A percentile compares a stretch with the other conserved stretches of the same genome.
Evolutionary conservation across 83 land plant genomes (phyloP).

Genomic region (Isoetes engelmannii): DNA sequence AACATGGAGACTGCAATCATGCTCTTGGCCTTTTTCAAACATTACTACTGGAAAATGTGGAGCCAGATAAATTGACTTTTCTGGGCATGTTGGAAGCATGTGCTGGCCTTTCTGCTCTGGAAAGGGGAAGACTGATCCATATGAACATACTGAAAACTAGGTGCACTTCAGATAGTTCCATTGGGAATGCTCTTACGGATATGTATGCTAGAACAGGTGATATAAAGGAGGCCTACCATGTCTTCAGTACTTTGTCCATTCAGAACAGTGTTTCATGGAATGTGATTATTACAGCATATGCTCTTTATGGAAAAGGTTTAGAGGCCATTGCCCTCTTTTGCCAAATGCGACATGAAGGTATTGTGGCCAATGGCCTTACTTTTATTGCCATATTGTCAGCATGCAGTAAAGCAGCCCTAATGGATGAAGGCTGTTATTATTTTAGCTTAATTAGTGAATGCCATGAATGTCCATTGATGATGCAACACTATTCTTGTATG

Average conservation of each 20-base stretch:
- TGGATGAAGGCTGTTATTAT: not conserved
- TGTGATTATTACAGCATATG: not conserved
- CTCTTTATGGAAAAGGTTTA: not conserved
- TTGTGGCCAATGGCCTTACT: not conserved
- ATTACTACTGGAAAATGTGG: not conserved
- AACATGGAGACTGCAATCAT: not conserved
- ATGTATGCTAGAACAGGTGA: not conserved
- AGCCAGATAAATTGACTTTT: slow-evolving; percentile 2
- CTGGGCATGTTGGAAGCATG: not conserved
- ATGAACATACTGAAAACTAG: not conserved
- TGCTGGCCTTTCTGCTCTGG: not conserved
- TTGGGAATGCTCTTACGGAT: not conserved
- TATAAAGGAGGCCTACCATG: not conserved
- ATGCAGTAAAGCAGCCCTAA: not conserved
- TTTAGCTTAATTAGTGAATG: not conserved
- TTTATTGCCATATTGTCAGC: slow-evolving; percentile 1
- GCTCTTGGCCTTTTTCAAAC: not conserved
- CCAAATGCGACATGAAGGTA: not conserved
- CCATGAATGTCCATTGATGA: too few relatives aligned
- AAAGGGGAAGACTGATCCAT: not conserved
- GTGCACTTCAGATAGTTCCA: not conserved
- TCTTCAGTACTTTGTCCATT: not conserved
- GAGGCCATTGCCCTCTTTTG: not conserved
- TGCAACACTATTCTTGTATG: too few relatives aligned
- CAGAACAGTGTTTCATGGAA: not conserved